Percentiles rank a stretch among this genome's conserved stretches.
These are phyloP conservation scores for Cardamine resedifolia DNA, from an alignment of 345 rosid species.

Conservation along the genomic window DNA sequence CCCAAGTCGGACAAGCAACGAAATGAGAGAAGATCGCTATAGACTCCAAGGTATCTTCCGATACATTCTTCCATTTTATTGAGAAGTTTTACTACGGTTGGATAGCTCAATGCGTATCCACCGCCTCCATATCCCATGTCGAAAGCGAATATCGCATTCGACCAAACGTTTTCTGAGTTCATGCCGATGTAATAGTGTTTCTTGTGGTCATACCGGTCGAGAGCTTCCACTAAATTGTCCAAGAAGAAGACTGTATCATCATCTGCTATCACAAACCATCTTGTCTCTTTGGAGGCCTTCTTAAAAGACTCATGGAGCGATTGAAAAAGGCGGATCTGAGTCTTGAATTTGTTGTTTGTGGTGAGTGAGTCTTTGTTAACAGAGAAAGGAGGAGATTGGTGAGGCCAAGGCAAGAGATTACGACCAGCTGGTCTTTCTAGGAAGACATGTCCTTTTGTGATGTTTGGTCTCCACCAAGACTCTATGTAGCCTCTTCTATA, in stretches of 20 bases:
- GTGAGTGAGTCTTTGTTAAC: conserved; percentile 46
- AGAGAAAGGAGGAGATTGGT: conserved; percentile 50
- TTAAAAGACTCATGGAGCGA: conserved; percentile 48
- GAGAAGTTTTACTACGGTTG: conserved; percentile 46
- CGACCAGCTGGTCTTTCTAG: conserved; percentile 46
- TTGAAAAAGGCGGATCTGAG: conserved; percentile 44
- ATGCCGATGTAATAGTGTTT: conserved; percentile 54
- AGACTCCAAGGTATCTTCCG: conserved; percentile 45
- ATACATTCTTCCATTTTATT: conserved; percentile 55
- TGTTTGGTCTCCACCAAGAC: conserved; percentile 69
- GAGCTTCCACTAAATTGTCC: conserved; percentile 50
- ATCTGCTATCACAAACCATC: conserved; percentile 62
- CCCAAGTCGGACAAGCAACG: conserved; percentile 62
- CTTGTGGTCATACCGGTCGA: conserved; percentile 54
- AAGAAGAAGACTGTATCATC: conserved; percentile 62
- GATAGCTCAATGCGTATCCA: conserved; percentile 67
- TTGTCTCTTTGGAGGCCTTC: conserved; percentile 26
- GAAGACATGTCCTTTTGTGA: conserved; percentile 59
- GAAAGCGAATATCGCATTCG: conserved; percentile 48
- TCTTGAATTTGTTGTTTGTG: conserved; percentile 31
- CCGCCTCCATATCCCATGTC: conserved; percentile 80
- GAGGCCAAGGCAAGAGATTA: conserved; percentile 56
- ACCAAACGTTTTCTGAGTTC: conserved; percentile 47
- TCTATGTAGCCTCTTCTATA: conserved; percentile 48
- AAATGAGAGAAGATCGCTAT: conserved; percentile 45